Base-by-base conservation (phyloP, 2,329 filamentous ascomycete species). In the Huntiella abstrusa region DNA sequence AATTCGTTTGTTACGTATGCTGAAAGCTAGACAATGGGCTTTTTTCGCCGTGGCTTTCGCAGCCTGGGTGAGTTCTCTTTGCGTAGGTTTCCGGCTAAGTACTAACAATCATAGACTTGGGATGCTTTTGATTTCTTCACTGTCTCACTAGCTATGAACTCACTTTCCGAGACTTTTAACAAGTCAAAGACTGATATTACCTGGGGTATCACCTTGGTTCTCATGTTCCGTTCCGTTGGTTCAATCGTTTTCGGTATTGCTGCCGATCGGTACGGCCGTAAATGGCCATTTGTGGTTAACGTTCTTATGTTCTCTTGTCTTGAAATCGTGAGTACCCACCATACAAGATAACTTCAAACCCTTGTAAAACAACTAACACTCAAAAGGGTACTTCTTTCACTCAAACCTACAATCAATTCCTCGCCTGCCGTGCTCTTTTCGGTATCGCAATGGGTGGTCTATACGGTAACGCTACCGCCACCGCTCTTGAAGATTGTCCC, bases 101-200 rank as follows among this genome's bases (percentile, higher is more conserved):
- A 28, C 5, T 28, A 8, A 28, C 7, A 17, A 17, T n/a, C 22
- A 11, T 88, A 83, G 83, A 81, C 75, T 1, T 82, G 80, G 48
- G 83, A 88, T 59, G 82, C 83, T 3, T 88, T 87, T 58, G 83
- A 86, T 60, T 87, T 87, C 58, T 81, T 85, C 60, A 80, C 83
- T 22, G 68, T 87, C 10, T 82, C 77, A 3, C 82, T 87, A 52
- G 81, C 85, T 58, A 82, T 81, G 4, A 70, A 70, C 53, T 84
- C 85, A 60, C 65, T 87, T 15, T 70, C 67, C 45, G 54, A 63
- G 38, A 66, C 69, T 56, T 72, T 69, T 45, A 54, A 54, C 51
- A 62, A 60, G 17, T 65, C 64, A 43, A 73, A 73, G 50, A 83
- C 81, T 0, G 67, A 79, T 45, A 79, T 88, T 54, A 75, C 77